Evolutionary conservation across 75 land plant species (phyloP).

Genomic region (Azolla pinnata): DNA sequence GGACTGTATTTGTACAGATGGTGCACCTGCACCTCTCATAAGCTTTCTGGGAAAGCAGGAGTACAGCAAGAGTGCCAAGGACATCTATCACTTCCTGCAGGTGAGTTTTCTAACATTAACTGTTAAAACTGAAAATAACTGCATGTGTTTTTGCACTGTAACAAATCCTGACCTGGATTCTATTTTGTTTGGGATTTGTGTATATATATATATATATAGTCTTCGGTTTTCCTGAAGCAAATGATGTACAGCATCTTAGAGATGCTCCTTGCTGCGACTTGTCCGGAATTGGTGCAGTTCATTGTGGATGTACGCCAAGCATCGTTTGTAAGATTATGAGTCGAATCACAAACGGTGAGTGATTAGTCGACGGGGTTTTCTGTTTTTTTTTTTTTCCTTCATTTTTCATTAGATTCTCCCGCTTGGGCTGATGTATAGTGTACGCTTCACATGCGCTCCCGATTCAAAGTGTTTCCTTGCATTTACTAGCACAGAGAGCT

Average conservation of each 20-base stretch:
- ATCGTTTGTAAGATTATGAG: too few species aligned
- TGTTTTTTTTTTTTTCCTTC: too few species aligned
- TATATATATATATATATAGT: constrained; percentile 38
- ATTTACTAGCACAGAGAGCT: too few species aligned
- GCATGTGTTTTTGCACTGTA: neutral
- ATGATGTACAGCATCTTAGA: constrained; percentile 70
- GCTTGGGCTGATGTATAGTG: too few species aligned
- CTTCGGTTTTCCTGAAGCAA: constrained; percentile 80
- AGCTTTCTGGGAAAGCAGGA: constrained; percentile 81
- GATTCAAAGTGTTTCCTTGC: too few species aligned
- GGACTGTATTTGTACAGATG: constrained; percentile 49
- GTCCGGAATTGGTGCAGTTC: constrained; percentile 69
- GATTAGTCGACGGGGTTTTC: too few species aligned
- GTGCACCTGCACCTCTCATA: constrained; percentile 79
- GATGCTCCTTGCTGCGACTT: constrained; percentile 51
- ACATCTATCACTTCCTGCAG: constrained; percentile 83
- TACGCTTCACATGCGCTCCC: too few species aligned
- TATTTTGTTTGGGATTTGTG: neutral
- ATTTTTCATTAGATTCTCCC: too few species aligned
- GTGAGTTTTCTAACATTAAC: constrained; percentile 22
- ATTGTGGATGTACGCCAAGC: constrained; percentile 37
- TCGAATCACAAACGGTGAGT: too few species aligned
- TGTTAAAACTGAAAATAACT: neutral
- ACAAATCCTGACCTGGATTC: too few species aligned
- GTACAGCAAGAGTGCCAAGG: constrained; percentile 80